A percentile compares a stretch with the other conserved stretches of the same genome.
phyloP scores from a whole-genome alignment of 2,329 filamentous ascomycete genomes.

The Karstenula rhodostoma region DNA sequence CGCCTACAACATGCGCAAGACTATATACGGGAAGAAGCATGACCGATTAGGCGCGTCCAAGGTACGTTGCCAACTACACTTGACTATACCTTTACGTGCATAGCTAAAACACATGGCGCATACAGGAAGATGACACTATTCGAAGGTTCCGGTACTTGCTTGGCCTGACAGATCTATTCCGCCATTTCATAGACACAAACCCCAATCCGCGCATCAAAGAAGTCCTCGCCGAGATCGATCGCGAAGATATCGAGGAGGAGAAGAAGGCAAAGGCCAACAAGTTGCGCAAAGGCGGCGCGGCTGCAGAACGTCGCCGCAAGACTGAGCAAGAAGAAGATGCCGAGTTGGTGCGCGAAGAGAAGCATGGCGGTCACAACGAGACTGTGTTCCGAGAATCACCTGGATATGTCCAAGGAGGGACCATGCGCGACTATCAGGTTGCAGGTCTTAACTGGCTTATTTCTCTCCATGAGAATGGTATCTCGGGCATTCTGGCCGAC shows the following conservation, averaged over 20 bases:
- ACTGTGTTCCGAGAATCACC: slow-evolving; percentile 90
- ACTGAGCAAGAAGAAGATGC: slow-evolving; percentile 99
- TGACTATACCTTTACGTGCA: slow-evolving; percentile 5
- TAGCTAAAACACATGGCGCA: slow-evolving; percentile 18
- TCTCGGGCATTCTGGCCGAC: slow-evolving; percentile 95
- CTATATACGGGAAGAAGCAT: slow-evolving; percentile 94
- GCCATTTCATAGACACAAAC: slow-evolving; percentile 98
- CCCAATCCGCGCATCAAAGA: slow-evolving; percentile 94
- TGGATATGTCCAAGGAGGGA: slow-evolving; percentile 80
- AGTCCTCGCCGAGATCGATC: slow-evolving; percentile 92
- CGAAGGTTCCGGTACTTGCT: slow-evolving; percentile 93
- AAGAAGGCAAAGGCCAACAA: slow-evolving; percentile 75
- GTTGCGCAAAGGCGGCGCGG: slow-evolving; percentile 83
- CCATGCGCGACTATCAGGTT: slow-evolving; percentile 96
- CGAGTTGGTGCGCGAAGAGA: slow-evolving; percentile 85
- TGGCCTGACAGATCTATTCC: slow-evolving; percentile 94
- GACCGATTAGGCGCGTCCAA: slow-evolving; percentile 91
- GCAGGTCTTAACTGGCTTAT: slow-evolving; percentile 97
- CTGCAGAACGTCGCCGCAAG: slow-evolving; percentile 78
- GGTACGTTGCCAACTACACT: slow-evolving; percentile 59
- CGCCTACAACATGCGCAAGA: slow-evolving; percentile 87
- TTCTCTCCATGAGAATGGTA: slow-evolving; percentile 97
- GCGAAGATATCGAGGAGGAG: slow-evolving; percentile 80
- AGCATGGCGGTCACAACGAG: slow-evolving; percentile 82
- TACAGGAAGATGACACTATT: slow-evolving; percentile 90